These are phyloP conservation scores for Fagopyrum tataricum DNA, from an alignment of 148 eudicot species.

Conservation along the genomic window DNA sequence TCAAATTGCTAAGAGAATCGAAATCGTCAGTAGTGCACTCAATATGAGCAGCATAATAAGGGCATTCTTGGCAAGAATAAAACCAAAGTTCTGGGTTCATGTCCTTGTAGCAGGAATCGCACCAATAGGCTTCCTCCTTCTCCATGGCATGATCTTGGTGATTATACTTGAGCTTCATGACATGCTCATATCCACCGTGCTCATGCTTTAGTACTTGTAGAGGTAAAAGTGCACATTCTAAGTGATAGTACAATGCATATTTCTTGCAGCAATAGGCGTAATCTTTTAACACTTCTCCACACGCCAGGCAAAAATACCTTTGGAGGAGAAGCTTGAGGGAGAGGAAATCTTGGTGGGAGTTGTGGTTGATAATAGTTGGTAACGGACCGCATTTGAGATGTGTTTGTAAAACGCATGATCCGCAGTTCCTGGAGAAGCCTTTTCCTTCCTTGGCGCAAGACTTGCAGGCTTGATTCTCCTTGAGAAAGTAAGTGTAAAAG, in stretches of 20 bases:
- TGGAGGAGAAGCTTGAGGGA: background rate
- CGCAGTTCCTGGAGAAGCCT: background rate
- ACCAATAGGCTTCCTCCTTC: background rate
- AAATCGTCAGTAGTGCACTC: background rate
- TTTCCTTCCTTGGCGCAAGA: background rate
- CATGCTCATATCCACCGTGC: background rate
- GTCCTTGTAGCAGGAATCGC: background rate
- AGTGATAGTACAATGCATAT: background rate
- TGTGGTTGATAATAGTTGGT: constrained; percentile 3
- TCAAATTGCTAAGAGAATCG: no score
- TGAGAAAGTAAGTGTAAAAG: background rate
- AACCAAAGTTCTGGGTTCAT: background rate
- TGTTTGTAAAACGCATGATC: background rate
- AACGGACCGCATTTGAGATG: background rate
- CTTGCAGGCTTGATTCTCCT: background rate
- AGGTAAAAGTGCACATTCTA: background rate
- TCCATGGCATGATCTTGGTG: background rate
- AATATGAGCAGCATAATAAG: background rate
- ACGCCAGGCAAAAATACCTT: background rate
- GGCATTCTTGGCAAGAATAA: background rate
- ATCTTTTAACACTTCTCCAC: background rate
- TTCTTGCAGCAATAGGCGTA: background rate
- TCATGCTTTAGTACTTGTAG: background rate
- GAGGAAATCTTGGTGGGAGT: background rate
- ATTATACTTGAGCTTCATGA: background rate